These are phyloP conservation scores for Phialophora verrucosa DNA, from an alignment of 2,329 filamentous ascomycete genomes.

Conservation along the genomic window DNA sequence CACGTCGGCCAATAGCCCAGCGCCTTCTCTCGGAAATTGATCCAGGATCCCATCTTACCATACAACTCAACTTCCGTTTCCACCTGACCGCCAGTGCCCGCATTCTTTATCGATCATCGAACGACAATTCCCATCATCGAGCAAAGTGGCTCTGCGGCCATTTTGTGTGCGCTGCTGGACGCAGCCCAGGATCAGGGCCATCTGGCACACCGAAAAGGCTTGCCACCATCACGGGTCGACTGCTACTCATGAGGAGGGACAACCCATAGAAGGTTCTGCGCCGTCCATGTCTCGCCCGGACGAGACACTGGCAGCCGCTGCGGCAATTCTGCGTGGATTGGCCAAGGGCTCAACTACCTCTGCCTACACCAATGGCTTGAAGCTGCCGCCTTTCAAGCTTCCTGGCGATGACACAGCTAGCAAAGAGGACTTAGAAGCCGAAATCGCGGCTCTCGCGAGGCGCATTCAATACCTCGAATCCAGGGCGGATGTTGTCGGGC, in stretches of 20 bases:
- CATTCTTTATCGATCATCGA: slow-evolving; percentile 5
- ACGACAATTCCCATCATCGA: background rate
- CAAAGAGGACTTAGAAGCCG: slow-evolving; percentile 79
- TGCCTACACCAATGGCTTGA: slow-evolving; percentile 56
- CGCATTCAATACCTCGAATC: slow-evolving; percentile 84
- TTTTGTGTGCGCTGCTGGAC: slow-evolving; percentile 38
- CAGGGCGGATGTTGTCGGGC: slow-evolving; percentile 67
- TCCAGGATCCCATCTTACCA: slow-evolving; percentile 22
- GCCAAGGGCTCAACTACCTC: slow-evolving; percentile 49
- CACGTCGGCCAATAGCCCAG: slow-evolving; percentile 8
- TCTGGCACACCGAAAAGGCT: slow-evolving; percentile 28
- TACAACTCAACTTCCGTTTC: slow-evolving; percentile 3
- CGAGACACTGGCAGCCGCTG: slow-evolving; percentile 55
- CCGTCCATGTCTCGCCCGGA: slow-evolving; percentile 52
- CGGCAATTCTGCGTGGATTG: slow-evolving; percentile 53
- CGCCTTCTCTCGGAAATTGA: slow-evolving; percentile 23
- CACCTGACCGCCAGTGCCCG: slow-evolving; percentile 13
- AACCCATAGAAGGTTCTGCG: slow-evolving; percentile 28
- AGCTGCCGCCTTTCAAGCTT: slow-evolving; percentile 66
- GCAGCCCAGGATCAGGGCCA: slow-evolving; percentile 29
- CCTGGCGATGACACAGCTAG: slow-evolving; percentile 76
- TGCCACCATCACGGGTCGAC: slow-evolving; percentile 24
- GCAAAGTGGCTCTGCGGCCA: slow-evolving; percentile 37
- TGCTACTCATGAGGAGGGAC: slow-evolving; percentile 33
- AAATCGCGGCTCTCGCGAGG: slow-evolving; percentile 77